These are phyloP conservation scores for Nicotiana tomentosiformis DNA, from an alignment of 257 asterid species.

Conservation along the genomic window DNA sequence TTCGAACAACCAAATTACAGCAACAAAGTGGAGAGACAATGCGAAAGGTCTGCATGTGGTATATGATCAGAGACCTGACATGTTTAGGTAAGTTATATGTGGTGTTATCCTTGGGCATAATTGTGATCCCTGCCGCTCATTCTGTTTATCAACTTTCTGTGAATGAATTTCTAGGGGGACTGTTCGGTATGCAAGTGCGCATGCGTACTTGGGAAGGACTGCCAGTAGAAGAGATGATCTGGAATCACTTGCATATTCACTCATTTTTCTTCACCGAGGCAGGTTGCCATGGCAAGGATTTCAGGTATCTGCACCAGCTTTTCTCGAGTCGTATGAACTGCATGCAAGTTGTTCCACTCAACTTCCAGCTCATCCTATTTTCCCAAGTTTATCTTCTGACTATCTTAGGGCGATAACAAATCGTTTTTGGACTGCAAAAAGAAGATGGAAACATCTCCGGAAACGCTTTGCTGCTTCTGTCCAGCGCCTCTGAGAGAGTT, in stretches of 20 bases:
- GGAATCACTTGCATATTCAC: slow-evolving; percentile 47
- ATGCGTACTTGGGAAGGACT: slow-evolving; percentile 50
- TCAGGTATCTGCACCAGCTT: slow-evolving; percentile 24
- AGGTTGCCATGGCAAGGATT: slow-evolving; percentile 52
- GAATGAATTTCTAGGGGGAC: slow-evolving; percentile 30
- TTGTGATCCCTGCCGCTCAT: neutral
- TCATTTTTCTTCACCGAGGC: slow-evolving; percentile 42
- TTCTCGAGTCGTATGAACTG: neutral
- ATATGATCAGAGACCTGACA: slow-evolving; percentile 47
- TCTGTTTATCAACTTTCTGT: slow-evolving; percentile 1
- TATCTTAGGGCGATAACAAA: slow-evolving; percentile 41
- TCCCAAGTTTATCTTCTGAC: neutral
- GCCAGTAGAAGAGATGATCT: slow-evolving; percentile 51
- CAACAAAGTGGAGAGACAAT: slow-evolving; percentile 41
- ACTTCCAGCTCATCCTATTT: neutral
- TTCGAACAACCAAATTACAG: slow-evolving; percentile 18
- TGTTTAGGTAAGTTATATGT: slow-evolving; percentile 27
- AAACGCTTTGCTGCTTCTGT: slow-evolving; percentile 37
- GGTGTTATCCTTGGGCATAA: neutral
- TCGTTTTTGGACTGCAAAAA: slow-evolving; percentile 40
- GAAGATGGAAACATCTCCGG: slow-evolving; percentile 42
- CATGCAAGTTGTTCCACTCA: neutral
- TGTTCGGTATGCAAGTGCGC: slow-evolving; percentile 49
- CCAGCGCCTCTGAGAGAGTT: slow-evolving; percentile 36
- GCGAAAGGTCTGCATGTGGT: slow-evolving; percentile 33